Percentiles rank a stretch among this genome's conserved stretches.
Conservation (phyloP, 129 eudicot genomes). For the Escallonia herrerae region DNA sequence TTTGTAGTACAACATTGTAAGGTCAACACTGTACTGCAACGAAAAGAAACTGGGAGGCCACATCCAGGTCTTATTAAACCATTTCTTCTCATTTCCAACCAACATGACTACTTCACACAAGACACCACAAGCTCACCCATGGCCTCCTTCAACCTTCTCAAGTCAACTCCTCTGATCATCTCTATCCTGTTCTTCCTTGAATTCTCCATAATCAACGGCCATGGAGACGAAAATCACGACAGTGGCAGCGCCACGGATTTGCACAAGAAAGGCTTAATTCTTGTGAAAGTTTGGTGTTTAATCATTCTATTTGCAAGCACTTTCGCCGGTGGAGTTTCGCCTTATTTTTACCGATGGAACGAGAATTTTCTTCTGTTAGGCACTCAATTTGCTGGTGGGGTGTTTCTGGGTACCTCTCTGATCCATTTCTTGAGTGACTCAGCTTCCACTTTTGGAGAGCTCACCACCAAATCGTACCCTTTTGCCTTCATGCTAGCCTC, state of each 20-base stretch:
- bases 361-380: conserved; percentile 60
- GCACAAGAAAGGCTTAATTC: conserved; percentile 42
- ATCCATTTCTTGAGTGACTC: conserved; percentile 87
- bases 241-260: conserved; percentile 13
- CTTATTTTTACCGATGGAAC: conserved; percentile 69
- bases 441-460: conserved; percentile 29
- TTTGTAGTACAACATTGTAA: conserved; percentile 38
- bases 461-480: conserved; percentile 54
- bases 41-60: too few species aligned
- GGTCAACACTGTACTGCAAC: conserved; percentile 73
- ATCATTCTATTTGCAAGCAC: conserved; percentile 63
- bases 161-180: conserved; percentile 44
- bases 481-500: conserved; percentile 79
- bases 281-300: conserved; percentile 78
- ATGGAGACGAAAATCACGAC: conserved; percentile 35
- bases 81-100: neutral
- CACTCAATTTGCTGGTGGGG: conserved; percentile 85
- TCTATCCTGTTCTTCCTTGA: conserved; percentile 32
- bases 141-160: conserved; percentile 38
- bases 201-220: conserved; percentile 32
- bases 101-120: neutral
- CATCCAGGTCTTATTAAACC: neutral
- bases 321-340: conserved; percentile 69
- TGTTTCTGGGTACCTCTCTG: conserved; percentile 68
- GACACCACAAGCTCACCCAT: conserved; percentile 8